Evolutionary conservation across 768 basidiomycete genomes (phyloP), one percentile per base, ranked within the genome.

Genomic region (Gautieria morchelliformis): DNA sequence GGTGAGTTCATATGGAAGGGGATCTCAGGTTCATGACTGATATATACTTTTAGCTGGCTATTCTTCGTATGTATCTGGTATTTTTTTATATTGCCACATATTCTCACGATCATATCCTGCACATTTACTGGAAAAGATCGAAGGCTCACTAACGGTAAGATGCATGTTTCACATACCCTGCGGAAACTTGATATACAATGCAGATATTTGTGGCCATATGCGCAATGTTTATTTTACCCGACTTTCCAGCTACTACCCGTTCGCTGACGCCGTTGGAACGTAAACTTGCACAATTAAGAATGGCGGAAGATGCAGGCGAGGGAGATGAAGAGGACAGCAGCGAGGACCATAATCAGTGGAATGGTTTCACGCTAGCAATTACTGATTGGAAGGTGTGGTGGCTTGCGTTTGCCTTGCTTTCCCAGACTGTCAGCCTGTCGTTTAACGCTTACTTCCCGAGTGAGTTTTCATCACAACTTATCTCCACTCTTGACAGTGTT

Each of bases 281-380:
- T 57, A 65, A 20, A 61, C 62, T 86, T n/a, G 84, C 84, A 1
- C 81, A 82, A 66, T 77, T 77, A 14, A 80, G 84, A n/a, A 77
- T 85, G n/a, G 78, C 83, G 0, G 84, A 85, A 63, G 83, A 85
- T 64, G 81, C 78, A 9, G 82, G 83, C 1, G 83, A 84, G 68
- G 83, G 82, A 0, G 84, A 85, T 61, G 69, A 77, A 62, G 83
- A 85, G 42, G 64, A 63, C 20, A 61, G 60, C 14, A 60, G 64
- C n/a, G 63, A 68, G 24, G 63, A 62, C 9, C 55, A 62, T 37
- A 62, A 15, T 27, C 61, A 45, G 19, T 68, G 60, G 53, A 65
- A 59, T 47, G 75, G 74, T 51, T 58, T 75, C 11, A 59, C 62
- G 27, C 63, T 74, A 61, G 73, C 74, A 14, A 20, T 74, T 53